Percentiles rank a stretch among this genome's conserved stretches.
These are phyloP conservation scores for Sporothrix luriei DNA, from an alignment of 2,329 filamentous ascomycete genomes.

Conservation along the genomic window DNA sequence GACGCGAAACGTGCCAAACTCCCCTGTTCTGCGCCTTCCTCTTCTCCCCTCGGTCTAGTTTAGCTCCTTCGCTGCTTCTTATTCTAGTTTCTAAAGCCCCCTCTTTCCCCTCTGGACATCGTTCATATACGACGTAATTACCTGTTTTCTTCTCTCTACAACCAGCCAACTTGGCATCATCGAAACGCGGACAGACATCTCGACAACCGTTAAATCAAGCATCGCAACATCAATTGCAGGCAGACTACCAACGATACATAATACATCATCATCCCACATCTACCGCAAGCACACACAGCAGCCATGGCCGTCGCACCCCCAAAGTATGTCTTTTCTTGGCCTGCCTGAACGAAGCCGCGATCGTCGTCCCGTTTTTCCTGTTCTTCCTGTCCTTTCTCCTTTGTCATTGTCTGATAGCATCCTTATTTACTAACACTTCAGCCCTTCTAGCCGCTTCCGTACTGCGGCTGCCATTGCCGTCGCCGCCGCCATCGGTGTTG, in stretches of 20 bases:
- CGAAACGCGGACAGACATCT: background rate
- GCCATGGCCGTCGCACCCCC: constrained; percentile 1
- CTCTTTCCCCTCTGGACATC: constrained; percentile 12
- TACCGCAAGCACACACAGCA: background rate
- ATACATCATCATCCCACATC: background rate
- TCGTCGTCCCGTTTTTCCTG: no score
- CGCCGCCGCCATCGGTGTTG: constrained; percentile 40
- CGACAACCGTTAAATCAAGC: background rate
- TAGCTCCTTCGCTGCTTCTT: constrained; percentile 8
- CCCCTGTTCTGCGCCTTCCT: background rate
- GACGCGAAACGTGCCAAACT: background rate
- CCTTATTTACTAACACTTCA: background rate
- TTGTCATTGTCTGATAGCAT: background rate
- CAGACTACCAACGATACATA: background rate
- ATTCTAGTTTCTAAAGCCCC: background rate
- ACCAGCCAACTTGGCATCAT: background rate
- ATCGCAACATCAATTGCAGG: background rate
- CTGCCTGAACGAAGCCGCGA: background rate
- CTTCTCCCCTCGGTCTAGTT: constrained; percentile 1
- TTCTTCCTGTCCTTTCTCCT: background rate
- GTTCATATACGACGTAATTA: no score
- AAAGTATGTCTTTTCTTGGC: background rate
- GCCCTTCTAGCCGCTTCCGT: constrained; percentile 44
- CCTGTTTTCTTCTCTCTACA: background rate
- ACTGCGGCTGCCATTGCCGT: constrained; percentile 44